Evolutionary conservation across 805 yeast species (phyloP).

Genomic region (Spathaspora hagerdaliae): DNA sequence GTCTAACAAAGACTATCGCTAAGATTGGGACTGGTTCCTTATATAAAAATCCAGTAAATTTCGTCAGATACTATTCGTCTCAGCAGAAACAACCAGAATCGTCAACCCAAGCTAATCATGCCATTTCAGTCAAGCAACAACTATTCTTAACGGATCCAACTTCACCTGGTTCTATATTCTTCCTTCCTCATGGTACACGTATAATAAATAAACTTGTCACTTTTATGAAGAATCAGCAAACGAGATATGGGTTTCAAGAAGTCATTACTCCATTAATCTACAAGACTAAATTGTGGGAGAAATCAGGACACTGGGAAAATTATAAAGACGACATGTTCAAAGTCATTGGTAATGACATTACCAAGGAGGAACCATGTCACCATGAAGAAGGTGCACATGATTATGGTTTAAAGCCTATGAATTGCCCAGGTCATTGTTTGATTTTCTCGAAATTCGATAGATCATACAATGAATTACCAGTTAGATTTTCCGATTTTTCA

Average conservation of each 20-base stretch:
- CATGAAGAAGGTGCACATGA: slow-evolving; percentile 21
- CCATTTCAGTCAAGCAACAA: slow-evolving; percentile 63
- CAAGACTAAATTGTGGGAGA: slow-evolving; percentile 80
- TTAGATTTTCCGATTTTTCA: slow-evolving; percentile 83
- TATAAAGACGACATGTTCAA: slow-evolving; percentile 92
- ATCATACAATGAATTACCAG: slow-evolving; percentile 82
- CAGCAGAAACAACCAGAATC: slow-evolving; percentile 11
- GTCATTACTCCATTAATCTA: slow-evolving; percentile 90
- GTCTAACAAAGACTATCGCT: too few relatives aligned
- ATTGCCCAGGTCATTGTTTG: slow-evolving; percentile 93
- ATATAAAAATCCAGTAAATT: too few relatives aligned
- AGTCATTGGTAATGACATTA: slow-evolving; percentile 57
- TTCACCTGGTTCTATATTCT: slow-evolving; percentile 91
- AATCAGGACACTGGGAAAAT: slow-evolving; percentile 94
- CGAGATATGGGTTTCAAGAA: slow-evolving; percentile 80
- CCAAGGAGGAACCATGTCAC: slow-evolving; percentile 20
- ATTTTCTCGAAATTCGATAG: slow-evolving; percentile 72
- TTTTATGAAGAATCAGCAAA: slow-evolving; percentile 84
- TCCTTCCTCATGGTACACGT: slow-evolving; percentile 88
- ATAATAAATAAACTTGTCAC: slow-evolving; percentile 72
- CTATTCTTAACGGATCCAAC: slow-evolving; percentile 73
- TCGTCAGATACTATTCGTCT: too few relatives aligned
- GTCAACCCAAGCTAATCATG: slow-evolving; percentile 34
- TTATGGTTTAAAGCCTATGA: slow-evolving; percentile 91
- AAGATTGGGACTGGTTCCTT: too few relatives aligned